Conservation (phyloP, 106 monocot species). For the Ottelia alismoides region DNA sequence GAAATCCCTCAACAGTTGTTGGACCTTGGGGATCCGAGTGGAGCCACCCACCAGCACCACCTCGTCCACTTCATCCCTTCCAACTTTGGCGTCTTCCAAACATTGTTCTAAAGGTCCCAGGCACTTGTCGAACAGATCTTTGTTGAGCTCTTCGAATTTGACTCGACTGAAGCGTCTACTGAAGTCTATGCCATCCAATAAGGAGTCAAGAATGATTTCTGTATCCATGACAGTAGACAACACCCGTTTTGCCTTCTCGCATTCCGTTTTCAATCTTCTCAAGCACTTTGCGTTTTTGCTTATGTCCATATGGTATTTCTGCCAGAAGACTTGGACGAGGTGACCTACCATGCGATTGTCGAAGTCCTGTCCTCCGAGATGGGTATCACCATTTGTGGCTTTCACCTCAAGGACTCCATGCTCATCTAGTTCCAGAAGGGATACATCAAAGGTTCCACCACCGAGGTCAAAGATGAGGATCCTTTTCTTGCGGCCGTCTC, state of each 20-base stretch:
- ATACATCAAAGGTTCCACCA: too few relatives aligned
- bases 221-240: conserved; percentile 5
- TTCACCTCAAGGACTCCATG: conserved; percentile 9
- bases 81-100: conserved; percentile 23
- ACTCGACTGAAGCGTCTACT: conserved; percentile 1
- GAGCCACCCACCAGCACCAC: conserved; percentile 14
- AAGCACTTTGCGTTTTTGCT: too few relatives aligned
- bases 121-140: conserved; percentile 44
- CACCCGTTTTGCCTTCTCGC: too few relatives aligned
- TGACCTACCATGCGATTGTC: conserved; percentile 10
- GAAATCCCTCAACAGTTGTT: conserved; percentile 27
- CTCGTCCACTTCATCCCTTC: neutral
- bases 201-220: conserved; percentile 4
- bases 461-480: conserved; percentile 3
- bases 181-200: conserved; percentile 13
- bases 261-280: too few relatives aligned
- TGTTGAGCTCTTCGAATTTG: conserved; percentile 9
- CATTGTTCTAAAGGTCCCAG: conserved; percentile 55
- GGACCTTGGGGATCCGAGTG: conserved; percentile 9
- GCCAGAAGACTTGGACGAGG: too few relatives aligned
- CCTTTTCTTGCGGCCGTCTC: conserved; percentile 5
- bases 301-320: too few relatives aligned
- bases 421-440: conserved; percentile 7
- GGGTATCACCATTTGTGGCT: conserved; percentile 10
- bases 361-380: neutral